Evolutionary conservation across 1,139 yeast genomes (phyloP), one percentile per base, ranked within the genome.

Genomic region (Candida labiduridarum): DNA sequence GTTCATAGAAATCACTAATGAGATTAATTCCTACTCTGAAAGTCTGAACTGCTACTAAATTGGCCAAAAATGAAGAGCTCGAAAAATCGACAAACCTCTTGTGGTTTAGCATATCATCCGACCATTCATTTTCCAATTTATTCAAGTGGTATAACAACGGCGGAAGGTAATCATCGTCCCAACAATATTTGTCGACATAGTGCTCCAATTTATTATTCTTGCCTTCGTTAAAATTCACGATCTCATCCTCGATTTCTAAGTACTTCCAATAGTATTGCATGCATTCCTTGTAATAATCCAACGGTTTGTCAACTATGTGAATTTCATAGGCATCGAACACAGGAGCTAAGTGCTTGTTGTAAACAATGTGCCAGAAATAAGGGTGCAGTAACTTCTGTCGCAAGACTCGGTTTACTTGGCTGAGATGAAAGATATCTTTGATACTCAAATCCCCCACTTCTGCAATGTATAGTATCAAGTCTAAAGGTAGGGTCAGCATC

Each of bases 371-470:
- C 58, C 58, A 55, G 34, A 55, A 55, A 44, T 52, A 49, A 3
- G 48, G 49, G 39, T 50, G 50, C 34, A 30, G 38, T 19, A 53
- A 46, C 22, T 49, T 45, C 8, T 35, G 10, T 35, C 52, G 35
- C 3, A 66, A 41, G 19, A 45, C 38, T 16, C 47, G 46, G 47
- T 56, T 58, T 4, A 59, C 48, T 34, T 54, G 56, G 31, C 57
- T 46, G 25, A 69, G 48, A 30, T 44, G 41, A 9, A 67, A 36
- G 1, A 65, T 61, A 55, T 69, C 72, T 5, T 48, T 40, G 9
- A 66, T 53, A 3, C 42, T 46, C 36, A 68, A 52, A 3, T 40
- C 33, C 2, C 71, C 70, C 10, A 47, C 25, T n/a, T 54, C 54
- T 19, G 56, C 33, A 3, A 56, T 56, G 16, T 45, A 41, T 2